phyloP scores from a whole-genome alignment of 164 flowering plant genomes.

The Sedum album region DNA sequence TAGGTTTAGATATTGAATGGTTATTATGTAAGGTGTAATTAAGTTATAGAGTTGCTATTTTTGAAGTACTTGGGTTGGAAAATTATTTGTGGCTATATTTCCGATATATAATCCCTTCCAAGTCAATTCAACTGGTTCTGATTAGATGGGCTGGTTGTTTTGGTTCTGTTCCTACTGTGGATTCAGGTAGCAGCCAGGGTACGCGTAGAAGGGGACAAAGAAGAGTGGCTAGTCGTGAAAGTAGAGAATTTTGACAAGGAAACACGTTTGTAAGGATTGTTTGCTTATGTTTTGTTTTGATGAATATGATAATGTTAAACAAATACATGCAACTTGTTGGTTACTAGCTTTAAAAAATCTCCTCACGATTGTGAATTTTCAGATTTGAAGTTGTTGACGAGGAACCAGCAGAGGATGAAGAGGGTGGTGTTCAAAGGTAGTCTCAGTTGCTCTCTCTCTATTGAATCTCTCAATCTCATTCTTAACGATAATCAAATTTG shows the following conservation, averaged over 20 bases:
- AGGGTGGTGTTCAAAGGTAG: constrained; percentile 8
- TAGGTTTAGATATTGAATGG: not conserved
- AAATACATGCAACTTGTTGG: not conserved
- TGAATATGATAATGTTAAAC: not conserved
- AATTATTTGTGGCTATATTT: too few relatives aligned
- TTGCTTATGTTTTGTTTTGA: not conserved
- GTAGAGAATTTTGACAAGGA: constrained; percentile 5
- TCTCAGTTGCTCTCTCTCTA: not conserved
- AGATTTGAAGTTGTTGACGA: constrained; percentile 9
- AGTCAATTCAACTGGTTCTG: not conserved
- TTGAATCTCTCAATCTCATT: not conserved
- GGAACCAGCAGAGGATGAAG: constrained; percentile 9
- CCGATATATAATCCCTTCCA: not conserved
- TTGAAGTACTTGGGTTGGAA: too few relatives aligned
- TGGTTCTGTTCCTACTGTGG: constrained; percentile 2
- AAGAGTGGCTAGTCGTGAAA: constrained; percentile 5
- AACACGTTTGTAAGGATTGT: not conserved
- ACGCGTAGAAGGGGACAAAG: constrained; percentile 39
- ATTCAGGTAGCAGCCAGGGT: constrained; percentile 89
- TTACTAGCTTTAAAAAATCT: not conserved
- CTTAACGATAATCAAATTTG: not conserved
- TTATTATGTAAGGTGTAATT: too few relatives aligned
- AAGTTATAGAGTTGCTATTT: too few relatives aligned
- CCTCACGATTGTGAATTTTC: not conserved
- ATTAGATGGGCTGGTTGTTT: constrained; percentile 9